Evolutionary conservation across 257 asterid genomes (phyloP), one percentile per base, ranked within the genome.

Genomic region (Solanum tarijense): DNA sequence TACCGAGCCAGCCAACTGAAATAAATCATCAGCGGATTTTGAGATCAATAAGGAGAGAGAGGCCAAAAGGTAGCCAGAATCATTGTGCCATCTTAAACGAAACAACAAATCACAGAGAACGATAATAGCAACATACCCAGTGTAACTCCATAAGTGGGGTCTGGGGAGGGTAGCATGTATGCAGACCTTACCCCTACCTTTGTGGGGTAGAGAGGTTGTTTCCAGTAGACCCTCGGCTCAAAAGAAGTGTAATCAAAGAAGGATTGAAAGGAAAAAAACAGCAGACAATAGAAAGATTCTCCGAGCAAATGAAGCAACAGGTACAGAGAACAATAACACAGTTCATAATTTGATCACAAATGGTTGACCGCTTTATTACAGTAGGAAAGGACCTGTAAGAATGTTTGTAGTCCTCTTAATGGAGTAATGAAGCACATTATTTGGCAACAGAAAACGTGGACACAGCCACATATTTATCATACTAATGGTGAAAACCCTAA

Each of bases 1-100:
- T 76, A 97, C 96, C 20, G 98, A 96, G 88, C 99, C 99, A 87
- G 99, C 99, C 93, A 97, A 90, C 99, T 97, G 94, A 87, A 91
- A 91, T 65, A 88, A 90, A 52, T 71, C 87, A 86, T 87, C 81
- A 89, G 86, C 58, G 81, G 74, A 87, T 46, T 79, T 46, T 48
- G 43, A 82, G 43, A 82, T 82, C 86, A 48, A 48, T 82, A 18
- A 82, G 21, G 69, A 48, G 41, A 46, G 39, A 48, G 41, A 31
- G 7, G 41, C 7, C 43, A 82, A 71, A 16, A 4, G 34, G 85
- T 52, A 82, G 29, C 85, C 85, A 25, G 41, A 73, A 82, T 82
- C 69, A 82, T 11, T 18, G 69, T 18, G 69, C 36, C 41, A 7
- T 48, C 69, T 48, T 82, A 20, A 82, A 29, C 4, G 31, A 31